phyloP scores from a whole-genome alignment of 768 basidiomycete genomes.

The Agaricus blazei region DNA sequence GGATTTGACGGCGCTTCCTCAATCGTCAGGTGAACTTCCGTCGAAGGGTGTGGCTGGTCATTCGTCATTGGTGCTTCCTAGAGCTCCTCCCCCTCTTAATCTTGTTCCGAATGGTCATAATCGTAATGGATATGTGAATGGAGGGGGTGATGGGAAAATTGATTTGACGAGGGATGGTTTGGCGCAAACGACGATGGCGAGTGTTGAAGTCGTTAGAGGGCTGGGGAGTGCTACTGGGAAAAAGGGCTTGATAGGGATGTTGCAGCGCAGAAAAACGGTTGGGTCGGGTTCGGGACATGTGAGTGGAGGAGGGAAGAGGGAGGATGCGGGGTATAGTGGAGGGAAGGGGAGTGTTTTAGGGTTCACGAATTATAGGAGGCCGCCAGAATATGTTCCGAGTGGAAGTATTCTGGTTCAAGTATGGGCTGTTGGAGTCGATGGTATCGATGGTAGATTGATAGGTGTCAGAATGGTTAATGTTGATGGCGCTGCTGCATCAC shows the following conservation, averaged over 20 bases:
- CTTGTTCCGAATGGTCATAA: background rate
- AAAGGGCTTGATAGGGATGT: conserved; percentile 14
- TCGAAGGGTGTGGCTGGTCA: conserved; percentile 14
- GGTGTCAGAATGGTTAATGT: conserved; percentile 32
- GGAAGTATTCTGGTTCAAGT: conserved; percentile 79
- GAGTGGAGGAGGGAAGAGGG: background rate
- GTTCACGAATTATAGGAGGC: conserved; percentile 66
- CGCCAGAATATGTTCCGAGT: conserved; percentile 68
- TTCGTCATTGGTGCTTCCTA: conserved; percentile 8
- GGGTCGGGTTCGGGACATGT: background rate
- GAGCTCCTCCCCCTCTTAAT: conserved; percentile 12
- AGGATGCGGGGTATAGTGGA: conserved; percentile 4
- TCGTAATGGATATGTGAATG: background rate
- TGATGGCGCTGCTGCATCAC: background rate
- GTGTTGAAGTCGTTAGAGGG: conserved; percentile 71
- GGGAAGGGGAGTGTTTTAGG: conserved; percentile 35
- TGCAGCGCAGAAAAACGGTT: conserved; percentile 15
- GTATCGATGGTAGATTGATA: conserved; percentile 64
- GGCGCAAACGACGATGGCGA: conserved; percentile 87
- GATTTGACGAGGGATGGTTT: conserved; percentile 74
- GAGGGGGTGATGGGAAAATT: conserved; percentile 41
- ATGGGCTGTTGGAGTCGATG: conserved; percentile 83
- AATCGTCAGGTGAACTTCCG: conserved; percentile 13
- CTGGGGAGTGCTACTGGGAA: conserved; percentile 21
- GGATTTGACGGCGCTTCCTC: conserved; percentile 7